Conservation (phyloP, 768 basidiomycete species). For the Lentinula detonsa region DNA sequence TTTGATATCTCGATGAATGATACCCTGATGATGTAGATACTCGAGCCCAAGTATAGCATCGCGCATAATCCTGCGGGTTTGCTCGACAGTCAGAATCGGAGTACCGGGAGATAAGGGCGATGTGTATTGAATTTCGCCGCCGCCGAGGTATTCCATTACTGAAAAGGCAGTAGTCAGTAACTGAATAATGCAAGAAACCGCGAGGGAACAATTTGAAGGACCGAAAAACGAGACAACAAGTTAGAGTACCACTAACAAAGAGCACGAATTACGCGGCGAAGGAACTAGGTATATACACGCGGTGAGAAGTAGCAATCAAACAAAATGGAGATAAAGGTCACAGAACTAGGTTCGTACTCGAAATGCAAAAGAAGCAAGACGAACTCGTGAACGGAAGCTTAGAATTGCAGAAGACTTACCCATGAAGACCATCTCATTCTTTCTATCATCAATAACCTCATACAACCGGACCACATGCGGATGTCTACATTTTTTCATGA, state of each 20-base stretch:
- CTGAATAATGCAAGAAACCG: not conserved
- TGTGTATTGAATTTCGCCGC: constrained; percentile 93
- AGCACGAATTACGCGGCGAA: too few relatives aligned
- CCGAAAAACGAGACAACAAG: not conserved
- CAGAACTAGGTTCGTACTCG: not conserved
- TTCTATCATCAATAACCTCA: constrained; percentile 93
- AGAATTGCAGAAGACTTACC: constrained; percentile 46
- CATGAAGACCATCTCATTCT: constrained; percentile 87
- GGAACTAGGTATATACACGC: too few relatives aligned
- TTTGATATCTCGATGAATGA: constrained; percentile 99
- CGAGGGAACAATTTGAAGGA: not conserved
- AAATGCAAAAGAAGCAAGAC: constrained; percentile 4
- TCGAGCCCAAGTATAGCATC: constrained; percentile 94
- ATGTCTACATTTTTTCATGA: constrained; percentile 96
- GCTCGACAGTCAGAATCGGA: constrained; percentile 77
- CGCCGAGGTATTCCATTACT: constrained; percentile 97
- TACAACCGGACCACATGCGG: constrained; percentile 84
- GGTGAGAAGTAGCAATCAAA: too few relatives aligned
- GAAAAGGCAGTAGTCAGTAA: constrained; percentile 8
- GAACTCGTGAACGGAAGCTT: not conserved
- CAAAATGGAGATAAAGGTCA: not conserved
- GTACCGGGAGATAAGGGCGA: constrained; percentile 39
- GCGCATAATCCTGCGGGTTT: constrained; percentile 82
- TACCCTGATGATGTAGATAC: constrained; percentile 94
- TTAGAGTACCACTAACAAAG: too few relatives aligned